A percentile compares a stretch with the other conserved stretches of the same genome.
Evolutionary conservation across 1,284 basidiomycete genomes (phyloP).

Genomic region (Lentinula novae-zelandiae): DNA sequence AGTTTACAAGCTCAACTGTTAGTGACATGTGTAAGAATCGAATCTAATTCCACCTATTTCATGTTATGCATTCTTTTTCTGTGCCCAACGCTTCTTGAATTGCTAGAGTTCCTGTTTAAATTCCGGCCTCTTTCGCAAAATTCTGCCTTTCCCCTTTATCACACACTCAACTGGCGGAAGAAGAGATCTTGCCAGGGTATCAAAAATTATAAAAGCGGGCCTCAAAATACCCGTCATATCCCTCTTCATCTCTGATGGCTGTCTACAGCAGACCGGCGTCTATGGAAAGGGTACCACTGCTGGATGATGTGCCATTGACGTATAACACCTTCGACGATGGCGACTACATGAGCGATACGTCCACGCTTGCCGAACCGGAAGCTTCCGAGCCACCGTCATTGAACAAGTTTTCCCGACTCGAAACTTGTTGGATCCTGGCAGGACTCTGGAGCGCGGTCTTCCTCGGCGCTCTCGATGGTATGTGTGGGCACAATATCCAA

Average conservation of each 20-base stretch:
- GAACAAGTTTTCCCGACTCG: constrained; percentile 45
- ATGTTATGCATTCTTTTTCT: constrained; percentile 6
- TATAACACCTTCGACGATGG: constrained; percentile 36
- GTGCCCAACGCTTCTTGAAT: constrained; percentile 1
- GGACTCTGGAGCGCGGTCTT: constrained; percentile 79
- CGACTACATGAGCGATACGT: constrained; percentile 26
- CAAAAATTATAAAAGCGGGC: constrained; percentile 12
- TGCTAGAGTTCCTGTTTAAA: constrained; percentile 5
- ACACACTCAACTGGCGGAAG: constrained; percentile 1
- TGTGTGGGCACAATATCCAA: constrained; percentile 17
- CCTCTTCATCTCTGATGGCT: constrained; percentile 30
- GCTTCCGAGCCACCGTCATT: constrained; percentile 24
- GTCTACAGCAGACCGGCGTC: constrained; percentile 35
- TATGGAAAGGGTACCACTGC: constrained; percentile 39
- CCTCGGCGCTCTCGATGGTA: constrained; percentile 79
- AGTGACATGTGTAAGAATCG: constrained; percentile 8
- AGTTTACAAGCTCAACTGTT: constrained; percentile 26
- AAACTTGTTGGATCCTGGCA: constrained; percentile 66
- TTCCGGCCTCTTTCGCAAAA: not conserved
- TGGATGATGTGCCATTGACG: constrained; percentile 39
- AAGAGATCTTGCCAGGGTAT: constrained; percentile 3
- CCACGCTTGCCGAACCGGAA: constrained; percentile 21
- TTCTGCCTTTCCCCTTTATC: constrained; percentile 10
- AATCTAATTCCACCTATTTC: not conserved
- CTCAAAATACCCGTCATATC: constrained; percentile 7